phyloP scores from a whole-genome alignment of 768 basidiomycete genomes.

The Tricholoma flavovirens region DNA sequence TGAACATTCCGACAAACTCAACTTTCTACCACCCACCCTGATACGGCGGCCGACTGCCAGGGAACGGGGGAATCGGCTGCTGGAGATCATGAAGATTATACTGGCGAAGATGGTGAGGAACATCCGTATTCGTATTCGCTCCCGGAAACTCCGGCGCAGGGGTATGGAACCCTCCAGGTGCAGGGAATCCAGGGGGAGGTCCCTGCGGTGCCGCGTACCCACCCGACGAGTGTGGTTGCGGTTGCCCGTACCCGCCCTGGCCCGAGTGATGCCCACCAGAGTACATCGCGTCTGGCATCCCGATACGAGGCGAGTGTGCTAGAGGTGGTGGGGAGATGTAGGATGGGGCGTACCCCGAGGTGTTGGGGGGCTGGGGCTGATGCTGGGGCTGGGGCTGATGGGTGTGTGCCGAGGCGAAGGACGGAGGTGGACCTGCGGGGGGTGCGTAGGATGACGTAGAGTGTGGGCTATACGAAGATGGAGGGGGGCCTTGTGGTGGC shows the following conservation, averaged over 20 bases:
- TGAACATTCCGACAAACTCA: neutral
- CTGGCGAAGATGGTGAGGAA: slow-evolving; percentile 9
- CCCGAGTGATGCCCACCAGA: neutral
- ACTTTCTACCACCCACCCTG: neutral
- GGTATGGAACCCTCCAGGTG: slow-evolving; percentile 12
- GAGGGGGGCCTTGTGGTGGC: neutral
- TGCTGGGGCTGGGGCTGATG: slow-evolving; percentile 8
- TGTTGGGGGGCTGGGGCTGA: slow-evolving; percentile 11
- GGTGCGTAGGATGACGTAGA: slow-evolving; percentile 21
- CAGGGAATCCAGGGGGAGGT: slow-evolving; percentile 7
- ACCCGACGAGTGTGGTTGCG: slow-evolving; percentile 14
- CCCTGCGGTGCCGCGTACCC: slow-evolving; percentile 16
- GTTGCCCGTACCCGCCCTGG: slow-evolving; percentile 5
- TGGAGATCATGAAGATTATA: slow-evolving; percentile 7
- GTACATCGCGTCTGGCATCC: neutral
- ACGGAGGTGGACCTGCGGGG: slow-evolving; percentile 16
- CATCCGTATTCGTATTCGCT: slow-evolving; percentile 19
- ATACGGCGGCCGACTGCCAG: slow-evolving; percentile 16
- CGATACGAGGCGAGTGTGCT: slow-evolving; percentile 4
- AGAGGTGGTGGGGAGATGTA: slow-evolving; percentile 12
- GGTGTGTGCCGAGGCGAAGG: slow-evolving; percentile 12
- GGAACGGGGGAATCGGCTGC: slow-evolving; percentile 20
- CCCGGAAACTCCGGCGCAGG: slow-evolving; percentile 34
- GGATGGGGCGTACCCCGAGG: slow-evolving; percentile 30
- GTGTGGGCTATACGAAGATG: slow-evolving; percentile 15